phyloP scores from a whole-genome alignment of 1,284 basidiomycete genomes.

The Ceratobasidium sp. region DNA sequence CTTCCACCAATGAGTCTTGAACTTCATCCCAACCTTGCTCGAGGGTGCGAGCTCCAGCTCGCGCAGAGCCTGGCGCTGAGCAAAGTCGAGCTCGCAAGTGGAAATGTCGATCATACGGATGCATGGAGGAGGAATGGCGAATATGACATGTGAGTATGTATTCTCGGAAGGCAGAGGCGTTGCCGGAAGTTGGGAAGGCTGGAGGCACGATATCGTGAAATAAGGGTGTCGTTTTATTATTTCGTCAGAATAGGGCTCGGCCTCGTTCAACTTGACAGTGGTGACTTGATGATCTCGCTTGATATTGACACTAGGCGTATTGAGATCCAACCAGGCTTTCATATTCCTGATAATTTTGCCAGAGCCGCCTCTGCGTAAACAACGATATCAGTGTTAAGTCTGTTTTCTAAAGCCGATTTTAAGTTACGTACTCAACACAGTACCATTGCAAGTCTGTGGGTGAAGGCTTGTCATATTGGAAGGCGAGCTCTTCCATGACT shows the following conservation, averaged over 20 bases:
- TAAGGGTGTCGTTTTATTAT: too few relatives aligned
- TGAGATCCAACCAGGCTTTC: constrained; percentile 3
- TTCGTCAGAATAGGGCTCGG: constrained; percentile 50
- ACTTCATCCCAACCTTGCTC: constrained; percentile 58
- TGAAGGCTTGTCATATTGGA: not conserved
- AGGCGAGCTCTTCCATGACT: not conserved
- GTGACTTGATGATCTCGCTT: constrained; percentile 14
- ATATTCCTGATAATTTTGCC: constrained; percentile 23
- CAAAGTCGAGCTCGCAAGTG: constrained; percentile 51
- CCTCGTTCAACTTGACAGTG: constrained; percentile 52
- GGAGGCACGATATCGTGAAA: constrained; percentile 50
- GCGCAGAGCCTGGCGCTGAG: constrained; percentile 54
- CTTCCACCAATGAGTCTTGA: constrained; percentile 59
- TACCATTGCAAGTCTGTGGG: not conserved
- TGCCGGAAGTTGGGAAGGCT: constrained; percentile 51
- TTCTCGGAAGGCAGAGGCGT: constrained; percentile 13
- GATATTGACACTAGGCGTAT: constrained; percentile 48
- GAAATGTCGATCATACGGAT: constrained; percentile 51
- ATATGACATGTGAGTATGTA: constrained; percentile 54
- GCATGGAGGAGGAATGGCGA: constrained; percentile 53
- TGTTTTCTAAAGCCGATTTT: not conserved
- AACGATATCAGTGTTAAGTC: not conserved
- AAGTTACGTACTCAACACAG: constrained; percentile 21
- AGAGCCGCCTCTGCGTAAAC: constrained; percentile 49
- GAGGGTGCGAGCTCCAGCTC: constrained; percentile 53